These are phyloP conservation scores for Crucibulum laeve DNA, from an alignment of 768 basidiomycete genomes.

Conservation along the genomic window DNA sequence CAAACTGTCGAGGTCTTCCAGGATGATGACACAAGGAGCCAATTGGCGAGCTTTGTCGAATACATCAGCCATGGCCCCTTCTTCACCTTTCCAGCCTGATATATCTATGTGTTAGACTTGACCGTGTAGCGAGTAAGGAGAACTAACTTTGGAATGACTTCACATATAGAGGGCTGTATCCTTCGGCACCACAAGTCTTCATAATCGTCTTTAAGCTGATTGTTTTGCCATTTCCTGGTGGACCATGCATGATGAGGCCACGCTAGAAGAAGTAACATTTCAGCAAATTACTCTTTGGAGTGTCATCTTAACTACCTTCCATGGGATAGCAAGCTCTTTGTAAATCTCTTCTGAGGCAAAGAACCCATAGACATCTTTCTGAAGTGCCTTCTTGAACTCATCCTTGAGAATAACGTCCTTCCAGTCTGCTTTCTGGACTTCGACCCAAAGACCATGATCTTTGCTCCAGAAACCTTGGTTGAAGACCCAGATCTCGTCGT, in stretches of 20 bases:
- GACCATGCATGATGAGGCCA: conserved; percentile 78
- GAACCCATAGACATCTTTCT: conserved; percentile 78
- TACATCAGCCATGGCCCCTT: conserved; percentile 59
- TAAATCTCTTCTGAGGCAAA: conserved; percentile 73
- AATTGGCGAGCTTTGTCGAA: conserved; percentile 72
- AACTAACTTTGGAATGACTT: conserved; percentile 69
- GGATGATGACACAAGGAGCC: conserved; percentile 61
- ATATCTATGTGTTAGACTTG: neutral
- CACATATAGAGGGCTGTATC: conserved; percentile 72
- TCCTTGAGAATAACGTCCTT: conserved; percentile 70
- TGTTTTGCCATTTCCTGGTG: conserved; percentile 86
- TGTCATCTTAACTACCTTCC: conserved; percentile 53
- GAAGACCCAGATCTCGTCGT: conserved; percentile 76
- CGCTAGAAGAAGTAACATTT: conserved; percentile 37
- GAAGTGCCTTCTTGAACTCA: conserved; percentile 59
- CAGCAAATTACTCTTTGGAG: neutral
- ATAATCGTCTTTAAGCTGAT: conserved; percentile 82
- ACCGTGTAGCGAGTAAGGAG: neutral
- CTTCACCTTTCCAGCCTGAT: conserved; percentile 57
- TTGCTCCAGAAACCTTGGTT: conserved; percentile 70
- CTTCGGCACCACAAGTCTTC: conserved; percentile 61
- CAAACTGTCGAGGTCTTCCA: conserved; percentile 66
- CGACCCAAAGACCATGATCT: conserved; percentile 53
- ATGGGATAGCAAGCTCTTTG: conserved; percentile 71
- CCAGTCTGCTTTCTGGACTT: conserved; percentile 67